Base-by-base conservation (phyloP, 2,329 filamentous ascomycete species). In the Rugonectria rugulosa region DNA sequence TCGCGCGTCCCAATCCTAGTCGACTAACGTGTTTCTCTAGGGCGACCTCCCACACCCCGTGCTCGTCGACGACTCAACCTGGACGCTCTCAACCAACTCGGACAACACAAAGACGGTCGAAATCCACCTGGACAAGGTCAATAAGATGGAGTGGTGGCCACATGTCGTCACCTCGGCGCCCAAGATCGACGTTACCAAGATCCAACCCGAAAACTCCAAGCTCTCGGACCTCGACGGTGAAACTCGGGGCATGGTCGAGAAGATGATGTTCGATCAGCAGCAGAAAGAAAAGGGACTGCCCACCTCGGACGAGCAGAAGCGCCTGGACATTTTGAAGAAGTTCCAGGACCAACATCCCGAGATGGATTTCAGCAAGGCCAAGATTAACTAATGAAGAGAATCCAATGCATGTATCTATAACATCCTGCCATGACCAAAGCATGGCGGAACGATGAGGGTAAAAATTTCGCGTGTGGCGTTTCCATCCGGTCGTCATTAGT, bases 241-340 rank as follows among this genome's bases (percentile, higher is more conserved):
- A 81, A 99, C 95, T 49, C 85, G 95, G 62, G 85, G 88, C 56
- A 98, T 99, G 94, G 95, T 99, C 38, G 95, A 99, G 86, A 99
- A 99, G 86, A 99, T 99, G 95, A 99, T 99, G 95, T 99, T 85
- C 70, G 95, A 99, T 79, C 95, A 99, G 82, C 83, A 90, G 64
- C 93, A 98, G 80, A 99, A 99, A 86, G 93, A 98, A 80, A 80
- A 84, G 75, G 95, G 95, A 5, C 83, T 89, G 75, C 91, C 92
- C 41, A 92, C 89, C 11, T 96, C 91, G 63, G 95, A 98, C 65
- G 95, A 99, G 80, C 88, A 96, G 83, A 91, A 93, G 82, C 98
- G 98, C 84, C 77, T 87, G 71, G 94, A 99, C 52, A 88, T 99
- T 68, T 78, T 99, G 72, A 90, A 91, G 78, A 92, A 96, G 79